phyloP scores from a whole-genome alignment of 164 flowering plant species.

The Magnolia changhungtana region DNA sequence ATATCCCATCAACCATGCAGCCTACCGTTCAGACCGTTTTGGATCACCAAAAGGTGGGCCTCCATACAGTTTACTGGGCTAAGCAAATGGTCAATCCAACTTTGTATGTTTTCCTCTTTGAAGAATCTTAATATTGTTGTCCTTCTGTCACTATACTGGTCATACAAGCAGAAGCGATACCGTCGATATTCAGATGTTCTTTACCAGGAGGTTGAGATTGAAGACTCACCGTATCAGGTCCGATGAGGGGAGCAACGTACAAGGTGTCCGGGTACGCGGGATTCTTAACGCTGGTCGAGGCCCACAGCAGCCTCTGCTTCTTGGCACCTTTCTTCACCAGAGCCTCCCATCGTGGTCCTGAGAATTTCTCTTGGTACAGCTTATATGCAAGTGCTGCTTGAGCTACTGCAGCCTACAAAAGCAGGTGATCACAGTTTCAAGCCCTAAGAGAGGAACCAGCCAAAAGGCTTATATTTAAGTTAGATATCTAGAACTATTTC shows the following conservation, averaged over 20 bases:
- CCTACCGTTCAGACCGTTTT: too few relatives aligned
- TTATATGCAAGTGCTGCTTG: conserved; percentile 93
- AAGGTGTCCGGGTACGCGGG: conserved; percentile 93
- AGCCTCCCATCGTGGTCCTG: conserved; percentile 99
- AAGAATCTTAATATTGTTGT: too few relatives aligned
- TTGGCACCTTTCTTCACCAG: conserved; percentile 97
- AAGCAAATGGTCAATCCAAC: too few relatives aligned
- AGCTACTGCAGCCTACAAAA: conserved; percentile 90
- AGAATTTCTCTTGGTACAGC: conserved; percentile 94
- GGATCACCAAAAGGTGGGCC: too few relatives aligned
- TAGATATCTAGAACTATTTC: too few relatives aligned
- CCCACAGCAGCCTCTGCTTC: conserved; percentile 98
- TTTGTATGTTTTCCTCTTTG: too few relatives aligned
- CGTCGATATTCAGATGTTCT: too few relatives aligned
- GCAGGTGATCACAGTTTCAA: conserved; percentile 1
- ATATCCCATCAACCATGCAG: too few relatives aligned
- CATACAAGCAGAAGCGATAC: too few relatives aligned
- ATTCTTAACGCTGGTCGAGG: conserved; percentile 96
- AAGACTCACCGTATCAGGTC: conserved; percentile 87
- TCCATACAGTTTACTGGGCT: too few relatives aligned
- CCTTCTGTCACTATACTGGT: too few relatives aligned
- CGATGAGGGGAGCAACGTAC: conserved; percentile 92
- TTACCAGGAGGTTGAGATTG: not conserved
- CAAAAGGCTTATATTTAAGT: too few relatives aligned
- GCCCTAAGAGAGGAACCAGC: not conserved